Conservation (phyloP, 768 basidiomycete species). For the Hericium erinaceus region DNA sequence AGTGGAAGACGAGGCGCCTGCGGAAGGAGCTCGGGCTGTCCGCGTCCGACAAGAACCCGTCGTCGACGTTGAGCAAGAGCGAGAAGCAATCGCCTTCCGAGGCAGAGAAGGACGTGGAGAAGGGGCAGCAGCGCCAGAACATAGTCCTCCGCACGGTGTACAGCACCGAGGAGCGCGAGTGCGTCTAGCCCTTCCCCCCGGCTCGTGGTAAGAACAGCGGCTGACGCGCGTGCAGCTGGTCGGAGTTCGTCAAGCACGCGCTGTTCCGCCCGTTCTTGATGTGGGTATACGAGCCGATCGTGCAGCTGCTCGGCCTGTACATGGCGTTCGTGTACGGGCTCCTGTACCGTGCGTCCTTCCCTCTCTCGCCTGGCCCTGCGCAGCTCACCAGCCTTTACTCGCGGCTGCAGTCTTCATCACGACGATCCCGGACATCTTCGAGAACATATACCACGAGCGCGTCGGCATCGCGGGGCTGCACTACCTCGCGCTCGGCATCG, state of each 20-base stretch:
- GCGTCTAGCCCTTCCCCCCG: slow-evolving; percentile 14
- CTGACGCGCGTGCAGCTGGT: slow-evolving; percentile 31
- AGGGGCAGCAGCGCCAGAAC: slow-evolving; percentile 31
- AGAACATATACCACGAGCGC: slow-evolving; percentile 40
- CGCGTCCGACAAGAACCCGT: not conserved
- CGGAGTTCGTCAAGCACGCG: slow-evolving; percentile 39
- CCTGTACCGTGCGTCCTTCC: slow-evolving; percentile 9
- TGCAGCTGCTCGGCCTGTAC: slow-evolving; percentile 58
- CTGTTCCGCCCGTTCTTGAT: slow-evolving; percentile 60
- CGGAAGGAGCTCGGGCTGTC: not conserved
- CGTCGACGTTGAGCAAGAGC: not conserved
- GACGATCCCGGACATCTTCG: slow-evolving; percentile 53
- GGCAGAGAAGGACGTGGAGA: slow-evolving; percentile 30
- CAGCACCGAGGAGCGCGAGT: slow-evolving; percentile 29
- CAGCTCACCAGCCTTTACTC: not conserved
- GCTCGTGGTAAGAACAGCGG: not conserved
- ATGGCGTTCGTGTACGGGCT: slow-evolving; percentile 58
- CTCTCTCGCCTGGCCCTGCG: not conserved
- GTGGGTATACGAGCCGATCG: slow-evolving; percentile 52
- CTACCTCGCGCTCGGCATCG: slow-evolving; percentile 64
- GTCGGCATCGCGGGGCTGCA: slow-evolving; percentile 57
- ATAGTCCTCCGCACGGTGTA: slow-evolving; percentile 41
- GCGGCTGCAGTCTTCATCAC: slow-evolving; percentile 49
- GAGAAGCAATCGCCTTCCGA: not conserved
- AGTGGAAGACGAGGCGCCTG: slow-evolving; percentile 43